Evolutionary conservation across 805 yeast species (phyloP), one percentile per base, ranked within the genome.

Genomic region (Yamadazyma olivae): DNA sequence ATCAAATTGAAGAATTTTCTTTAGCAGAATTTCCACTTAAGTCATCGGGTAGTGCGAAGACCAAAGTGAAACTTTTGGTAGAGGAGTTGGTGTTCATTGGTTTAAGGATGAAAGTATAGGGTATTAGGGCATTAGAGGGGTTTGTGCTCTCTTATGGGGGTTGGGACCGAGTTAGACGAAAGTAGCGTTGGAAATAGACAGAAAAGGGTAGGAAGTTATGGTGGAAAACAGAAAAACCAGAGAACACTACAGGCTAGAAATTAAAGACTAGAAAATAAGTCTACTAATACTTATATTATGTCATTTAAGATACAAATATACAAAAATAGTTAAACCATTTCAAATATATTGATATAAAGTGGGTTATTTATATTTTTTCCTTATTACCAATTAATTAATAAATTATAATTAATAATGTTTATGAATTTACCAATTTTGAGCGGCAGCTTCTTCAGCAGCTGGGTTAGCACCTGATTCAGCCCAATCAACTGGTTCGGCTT

Each of bases 371-470:
- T 15, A 8, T 27, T 16, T 17, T 27, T 16, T 16, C 9, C 30
- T 17, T 27, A 24, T 25, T 25, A 25, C 28, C 28, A 25, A 25
- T 6, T 25, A 25, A 25, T 25, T 15, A 25, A 8, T 8, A 27
- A 15, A 9, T 27, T 27, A 27, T 27, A n/a, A 16, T 6, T 27
- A 7, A 20, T 27, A 15, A 6, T 9, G 7, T 8, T 21, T 21
- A 7, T 30, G 25, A 35, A 51, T 39, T 63, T 65, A 67, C 74
- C 74, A 68, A 57, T 62, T 63, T 45, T 68, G 57, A 56, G 72
- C 70, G 64, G 82, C 88, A 66, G 85, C 87, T 75, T 83, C 83
- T 75, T 81, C 87, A 61, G 79, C 87, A 53, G 73, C 74, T 51
- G 72, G 68, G 50, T 70, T 64, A 57, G 68, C 76, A 56, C 70